Evolutionary conservation across 768 basidiomycete genomes (phyloP), one percentile per base, ranked within the genome.

Genomic region (Lactifluus piperatus): DNA sequence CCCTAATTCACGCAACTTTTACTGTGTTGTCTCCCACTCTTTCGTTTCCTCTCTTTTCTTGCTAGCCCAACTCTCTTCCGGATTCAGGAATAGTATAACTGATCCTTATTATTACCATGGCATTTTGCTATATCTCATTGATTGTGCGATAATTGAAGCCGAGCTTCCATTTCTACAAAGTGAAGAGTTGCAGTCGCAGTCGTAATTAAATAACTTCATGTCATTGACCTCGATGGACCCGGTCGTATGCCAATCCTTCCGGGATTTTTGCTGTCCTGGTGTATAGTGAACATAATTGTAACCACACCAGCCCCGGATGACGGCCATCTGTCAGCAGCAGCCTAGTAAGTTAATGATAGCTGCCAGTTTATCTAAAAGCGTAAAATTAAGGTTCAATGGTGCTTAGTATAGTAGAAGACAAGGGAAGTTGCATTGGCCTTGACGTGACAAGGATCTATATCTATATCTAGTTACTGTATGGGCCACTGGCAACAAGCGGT

Each of bases 131-230:
- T 34, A 54, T 49, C 52, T 36, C 47, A 50, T 60, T 46, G 54
- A 59, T 54, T 59, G 57, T 58, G 57, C 51, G 57, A 54, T 58
- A 58, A 41, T 54, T 52, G 48, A 41, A 46, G 48, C 34, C 26
- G 24, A 50, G 8, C 34, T n/a, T 54, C 41, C 24, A 60, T 27
- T 24, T n/a, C 44, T 20, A 51, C 29, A 43, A 51, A n/a, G 45
- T 50, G 6, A 36, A 32, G n/a, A n/a, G n/a, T n/a, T n/a, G n/a
- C n/a, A 44, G 39, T 26, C 36, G 45, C 54, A 51, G 48, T 60
- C 41, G 24, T 48, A 60, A 60, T 60, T 44, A 30, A 51, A 45
- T 44, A 44, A 44, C 22, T 11, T 44, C 43, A 44, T 5, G n/a
- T 43, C 41, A 43, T 43, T 44, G 46, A 29, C 29, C 46, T 47